Base-by-base conservation (phyloP, 768 basidiomycete genomes). In the Mycena maculata region DNA sequence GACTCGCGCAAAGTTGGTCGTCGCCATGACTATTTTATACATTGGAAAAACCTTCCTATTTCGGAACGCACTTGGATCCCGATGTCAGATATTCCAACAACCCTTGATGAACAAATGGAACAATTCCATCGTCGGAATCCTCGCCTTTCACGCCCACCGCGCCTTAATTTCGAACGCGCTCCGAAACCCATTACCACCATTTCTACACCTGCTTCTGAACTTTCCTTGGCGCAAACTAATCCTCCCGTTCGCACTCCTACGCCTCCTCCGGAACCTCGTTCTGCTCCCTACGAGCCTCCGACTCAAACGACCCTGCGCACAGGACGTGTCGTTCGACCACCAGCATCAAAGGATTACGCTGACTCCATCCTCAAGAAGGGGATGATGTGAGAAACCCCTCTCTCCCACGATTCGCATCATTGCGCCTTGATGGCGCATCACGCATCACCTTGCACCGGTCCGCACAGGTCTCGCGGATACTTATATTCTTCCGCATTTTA, bases 311-410 rank as follows among this genome's bases (percentile, higher is more conserved):
- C 42, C 22, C 3, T 12, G 5, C 42, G 42, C n/a, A 22, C n/a
- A 4, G 42, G 42, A 44, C 42, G 42, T 44, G 42, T 44, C 42
- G 42, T n/a, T 44, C 42, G 42, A 44, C 42, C 42, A 27, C 49
- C 49, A 50, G 30, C 49, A 50, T 50, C 30, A 2, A 50, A 50
- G 49, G 49, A 50, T 50, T 33, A 50, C 30, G 49, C 49, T 4
- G 30, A 8, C 48, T 49, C 48, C 48, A 49, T 49, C 48, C 49
- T 50, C 33, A 50, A 50, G 49, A 33, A 50, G 49, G 49, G 49
- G 30, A 33, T 33, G 49, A 50, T 50, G 48, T 49, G 48, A 47
- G 45, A 47, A 25, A 47, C 31, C 50, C 30, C 50, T 52, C 50
- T 30, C 13, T 45, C 13, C 22, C 44, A 45, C 13, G 20, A 23